A percentile compares a stretch with the other conserved stretches of the same genome.
phyloP scores from a whole-genome alignment of 257 asterid species.

The Fraxinus anomala region DNA sequence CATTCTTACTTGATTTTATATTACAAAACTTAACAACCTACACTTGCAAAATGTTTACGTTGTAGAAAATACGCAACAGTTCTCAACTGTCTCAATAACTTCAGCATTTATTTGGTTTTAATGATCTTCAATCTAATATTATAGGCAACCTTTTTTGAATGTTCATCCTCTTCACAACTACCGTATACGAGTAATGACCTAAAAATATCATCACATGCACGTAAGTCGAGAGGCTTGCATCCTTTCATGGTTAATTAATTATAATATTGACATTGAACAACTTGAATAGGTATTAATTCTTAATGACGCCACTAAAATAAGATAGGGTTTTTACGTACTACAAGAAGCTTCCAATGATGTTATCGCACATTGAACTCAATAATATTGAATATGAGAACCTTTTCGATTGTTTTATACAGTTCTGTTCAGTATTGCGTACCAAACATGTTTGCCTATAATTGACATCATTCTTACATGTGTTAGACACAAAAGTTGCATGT shows the following conservation, averaged over 20 bases:
- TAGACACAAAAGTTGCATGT: too few species aligned
- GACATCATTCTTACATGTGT: too few species aligned
- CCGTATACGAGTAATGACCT: conserved; percentile 7
- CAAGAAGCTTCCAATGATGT: background rate
- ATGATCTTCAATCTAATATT: conserved; percentile 43
- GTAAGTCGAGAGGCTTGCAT: conserved; percentile 5
- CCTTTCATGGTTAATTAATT: conserved; percentile 24
- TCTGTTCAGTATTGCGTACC: too few species aligned
- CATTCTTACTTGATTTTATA: too few species aligned
- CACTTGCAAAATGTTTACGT: too few species aligned
- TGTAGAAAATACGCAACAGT: too few species aligned
- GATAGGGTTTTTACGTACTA: background rate
- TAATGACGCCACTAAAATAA: background rate
- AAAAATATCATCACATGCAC: conserved; percentile 35
- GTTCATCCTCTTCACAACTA: conserved; percentile 1
- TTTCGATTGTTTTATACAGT: background rate
- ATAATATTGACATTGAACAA: conserved; percentile 38
- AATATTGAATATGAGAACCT: background rate
- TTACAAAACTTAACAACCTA: too few species aligned
- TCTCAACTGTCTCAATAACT: conserved; percentile 58
- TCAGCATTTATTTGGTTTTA: conserved; percentile 51
- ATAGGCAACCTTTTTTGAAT: conserved; percentile 17
- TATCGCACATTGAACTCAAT: too few species aligned
- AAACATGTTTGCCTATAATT: too few species aligned
- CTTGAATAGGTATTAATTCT: conserved; percentile 4